A percentile compares a stretch with the other conserved stretches of the same genome.
These are phyloP conservation scores for Mucor velutinosus DNA, from an alignment of 371 early-diverging fungal species.

Conservation along the genomic window DNA sequence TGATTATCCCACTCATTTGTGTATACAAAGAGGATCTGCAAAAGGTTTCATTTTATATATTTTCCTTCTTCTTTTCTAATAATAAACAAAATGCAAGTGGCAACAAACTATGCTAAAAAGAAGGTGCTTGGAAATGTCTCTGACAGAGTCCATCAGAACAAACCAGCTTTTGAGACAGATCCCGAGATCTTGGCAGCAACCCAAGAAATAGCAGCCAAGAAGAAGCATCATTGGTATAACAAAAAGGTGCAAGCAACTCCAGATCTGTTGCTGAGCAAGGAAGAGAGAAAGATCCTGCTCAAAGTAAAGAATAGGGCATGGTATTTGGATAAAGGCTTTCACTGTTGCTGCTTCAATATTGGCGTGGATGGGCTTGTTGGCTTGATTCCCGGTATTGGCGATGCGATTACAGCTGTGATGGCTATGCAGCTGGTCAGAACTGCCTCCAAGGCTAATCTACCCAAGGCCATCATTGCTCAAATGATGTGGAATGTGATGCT, in stretches of 20 bases:
- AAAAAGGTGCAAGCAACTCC: slow-evolving; percentile 20
- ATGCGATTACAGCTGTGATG: slow-evolving; percentile 34
- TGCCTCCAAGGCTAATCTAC: slow-evolving; percentile 43
- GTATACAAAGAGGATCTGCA: slow-evolving; percentile 7
- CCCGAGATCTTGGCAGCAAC: slow-evolving; percentile 23
- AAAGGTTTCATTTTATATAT: neutral
- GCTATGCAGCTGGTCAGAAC: slow-evolving; percentile 40
- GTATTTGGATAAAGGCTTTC: slow-evolving; percentile 43
- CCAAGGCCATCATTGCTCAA: slow-evolving; percentile 30
- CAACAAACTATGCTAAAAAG: slow-evolving; percentile 15
- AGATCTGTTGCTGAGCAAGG: slow-evolving; percentile 34
- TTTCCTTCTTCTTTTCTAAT: neutral
- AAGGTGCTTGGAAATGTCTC: slow-evolving; percentile 13
- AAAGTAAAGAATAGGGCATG: slow-evolving; percentile 40
- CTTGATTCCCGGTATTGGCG: slow-evolving; percentile 53
- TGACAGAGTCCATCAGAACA: slow-evolving; percentile 1
- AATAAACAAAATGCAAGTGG: slow-evolving; percentile 13
- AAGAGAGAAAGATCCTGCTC: slow-evolving; percentile 33
- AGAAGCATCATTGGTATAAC: slow-evolving; percentile 36
- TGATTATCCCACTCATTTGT: neutral
- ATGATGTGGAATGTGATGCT: slow-evolving; percentile 51
- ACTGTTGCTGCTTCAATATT: slow-evolving; percentile 45
- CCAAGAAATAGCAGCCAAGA: slow-evolving; percentile 15
- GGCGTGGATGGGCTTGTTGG: slow-evolving; percentile 55
- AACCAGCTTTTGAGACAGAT: slow-evolving; percentile 18